phyloP scores from a whole-genome alignment of 2,329 filamentous ascomycete genomes.

The Periconia macrospinosa region DNA sequence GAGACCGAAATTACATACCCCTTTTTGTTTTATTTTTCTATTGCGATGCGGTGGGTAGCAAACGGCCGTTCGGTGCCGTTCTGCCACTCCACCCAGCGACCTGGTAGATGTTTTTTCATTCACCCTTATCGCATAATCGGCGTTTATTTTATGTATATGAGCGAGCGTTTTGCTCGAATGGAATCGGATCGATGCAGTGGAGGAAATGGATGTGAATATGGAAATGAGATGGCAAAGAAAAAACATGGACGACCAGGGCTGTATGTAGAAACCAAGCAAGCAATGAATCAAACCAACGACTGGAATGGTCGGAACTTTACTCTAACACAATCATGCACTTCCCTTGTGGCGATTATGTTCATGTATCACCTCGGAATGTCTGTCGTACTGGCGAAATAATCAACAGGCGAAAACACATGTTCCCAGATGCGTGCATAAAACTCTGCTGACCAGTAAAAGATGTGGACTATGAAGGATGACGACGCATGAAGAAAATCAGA shows the following conservation, averaged over 20 bases:
- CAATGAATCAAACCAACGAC: background rate
- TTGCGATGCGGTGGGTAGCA: constrained; percentile 12
- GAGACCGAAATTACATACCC: constrained; percentile 34
- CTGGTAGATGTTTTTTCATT: background rate
- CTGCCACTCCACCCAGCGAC: background rate
- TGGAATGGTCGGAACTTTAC: background rate
- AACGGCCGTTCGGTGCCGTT: constrained; percentile 25
- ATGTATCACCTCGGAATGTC: too few species aligned
- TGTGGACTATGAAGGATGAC: too few species aligned
- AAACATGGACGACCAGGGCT: background rate
- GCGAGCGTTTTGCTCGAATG: background rate
- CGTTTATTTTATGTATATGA: constrained; percentile 24
- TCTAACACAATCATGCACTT: too few species aligned
- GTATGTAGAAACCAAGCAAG: background rate
- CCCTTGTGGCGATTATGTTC: too few species aligned
- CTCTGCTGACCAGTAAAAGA: too few species aligned
- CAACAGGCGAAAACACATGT: too few species aligned
- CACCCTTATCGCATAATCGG: constrained; percentile 33
- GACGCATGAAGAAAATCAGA: too few species aligned
- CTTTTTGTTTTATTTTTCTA: constrained; percentile 13
- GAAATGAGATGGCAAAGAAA: constrained; percentile 1
- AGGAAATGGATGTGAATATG: background rate
- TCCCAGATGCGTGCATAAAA: too few species aligned
- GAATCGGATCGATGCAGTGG: background rate
- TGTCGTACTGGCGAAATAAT: too few species aligned